Evolutionary conservation across 371 early-diverging fungal species (phyloP).

Genomic region (Phascolomyces articulosus): DNA sequence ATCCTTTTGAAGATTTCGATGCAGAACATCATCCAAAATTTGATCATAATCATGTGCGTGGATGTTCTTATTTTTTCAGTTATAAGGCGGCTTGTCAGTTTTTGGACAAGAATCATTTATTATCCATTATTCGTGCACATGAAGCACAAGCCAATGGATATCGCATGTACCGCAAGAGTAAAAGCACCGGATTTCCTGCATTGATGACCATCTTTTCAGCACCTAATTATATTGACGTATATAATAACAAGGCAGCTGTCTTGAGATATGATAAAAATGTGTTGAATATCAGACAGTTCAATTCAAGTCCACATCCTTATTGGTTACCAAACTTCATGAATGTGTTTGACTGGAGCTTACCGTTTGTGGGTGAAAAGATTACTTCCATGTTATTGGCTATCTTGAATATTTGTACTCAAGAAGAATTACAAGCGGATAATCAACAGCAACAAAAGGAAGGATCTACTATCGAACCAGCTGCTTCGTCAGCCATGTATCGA

Average conservation of each 20-base stretch:
- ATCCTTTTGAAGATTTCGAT: constrained; percentile 96
- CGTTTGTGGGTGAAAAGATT: constrained; percentile 99
- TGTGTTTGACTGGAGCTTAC: constrained; percentile 97
- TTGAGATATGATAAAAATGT: constrained; percentile 96
- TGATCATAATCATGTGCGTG: constrained; percentile 89
- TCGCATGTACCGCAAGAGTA: constrained; percentile 94
- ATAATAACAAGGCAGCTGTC: constrained; percentile 98
- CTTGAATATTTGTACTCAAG: constrained; percentile 88
- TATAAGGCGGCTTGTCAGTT: constrained; percentile 92
- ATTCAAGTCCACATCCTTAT: constrained; percentile 91
- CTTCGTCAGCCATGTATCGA: no score
- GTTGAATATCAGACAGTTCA: constrained; percentile 95
- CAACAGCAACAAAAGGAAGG: constrained; percentile 28
- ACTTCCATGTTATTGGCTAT: constrained; percentile 95
- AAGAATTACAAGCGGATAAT: constrained; percentile 61
- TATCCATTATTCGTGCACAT: constrained; percentile 96
- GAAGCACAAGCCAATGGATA: constrained; percentile 98
- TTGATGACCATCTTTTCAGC: constrained; percentile 98
- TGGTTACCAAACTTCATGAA: constrained; percentile 97
- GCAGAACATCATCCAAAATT: constrained; percentile 84
- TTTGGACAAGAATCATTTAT: constrained; percentile 89
- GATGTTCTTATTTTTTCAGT: constrained; percentile 93
- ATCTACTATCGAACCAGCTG: not conserved
- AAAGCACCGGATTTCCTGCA: constrained; percentile 91
- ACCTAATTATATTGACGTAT: constrained; percentile 96